These are phyloP conservation scores for Monosporascus sp. DNA, from an alignment of 2,329 filamentous ascomycete species.

Conservation along the genomic window DNA sequence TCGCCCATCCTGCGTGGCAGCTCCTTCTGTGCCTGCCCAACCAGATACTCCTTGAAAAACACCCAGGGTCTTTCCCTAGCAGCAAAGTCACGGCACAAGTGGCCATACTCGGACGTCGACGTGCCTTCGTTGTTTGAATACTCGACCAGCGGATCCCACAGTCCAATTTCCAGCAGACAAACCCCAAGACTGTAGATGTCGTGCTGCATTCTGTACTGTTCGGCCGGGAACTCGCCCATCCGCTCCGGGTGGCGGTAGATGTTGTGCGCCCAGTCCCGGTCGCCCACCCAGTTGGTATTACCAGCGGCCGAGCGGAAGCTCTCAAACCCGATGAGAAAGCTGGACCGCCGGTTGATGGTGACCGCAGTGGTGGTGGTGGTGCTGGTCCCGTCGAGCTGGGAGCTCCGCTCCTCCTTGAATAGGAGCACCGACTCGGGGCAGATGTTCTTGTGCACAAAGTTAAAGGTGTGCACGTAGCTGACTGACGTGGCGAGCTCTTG, in stretches of 20 bases:
- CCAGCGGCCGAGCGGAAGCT: conserved; percentile 31
- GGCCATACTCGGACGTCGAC: not conserved
- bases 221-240: conserved; percentile 34
- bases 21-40: conserved; percentile 5
- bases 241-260: conserved; percentile 46
- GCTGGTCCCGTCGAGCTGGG: too few species aligned
- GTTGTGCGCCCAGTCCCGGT: conserved; percentile 37
- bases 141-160: conserved; percentile 36
- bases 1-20: conserved; percentile 23
- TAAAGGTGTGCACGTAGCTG: conserved; percentile 26
- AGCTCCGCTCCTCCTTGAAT: conserved; percentile 10
- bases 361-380: too few species aligned
- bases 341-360: not conserved
- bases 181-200: conserved; percentile 54
- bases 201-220: conserved; percentile 46
- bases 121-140: conserved; percentile 6
- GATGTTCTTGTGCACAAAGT: conserved; percentile 41
- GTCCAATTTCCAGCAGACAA: conserved; percentile 46
- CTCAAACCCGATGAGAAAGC: conserved; percentile 43
- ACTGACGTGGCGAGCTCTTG: conserved; percentile 24
- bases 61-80: not conserved
- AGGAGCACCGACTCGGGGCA: conserved; percentile 33
- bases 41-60: not conserved
- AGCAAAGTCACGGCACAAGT: not conserved
- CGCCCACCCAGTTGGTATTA: conserved; percentile 28